Evolutionary conservation across 176 grass and related monocot species (phyloP).

Genomic region (Microstegium vimineum): DNA sequence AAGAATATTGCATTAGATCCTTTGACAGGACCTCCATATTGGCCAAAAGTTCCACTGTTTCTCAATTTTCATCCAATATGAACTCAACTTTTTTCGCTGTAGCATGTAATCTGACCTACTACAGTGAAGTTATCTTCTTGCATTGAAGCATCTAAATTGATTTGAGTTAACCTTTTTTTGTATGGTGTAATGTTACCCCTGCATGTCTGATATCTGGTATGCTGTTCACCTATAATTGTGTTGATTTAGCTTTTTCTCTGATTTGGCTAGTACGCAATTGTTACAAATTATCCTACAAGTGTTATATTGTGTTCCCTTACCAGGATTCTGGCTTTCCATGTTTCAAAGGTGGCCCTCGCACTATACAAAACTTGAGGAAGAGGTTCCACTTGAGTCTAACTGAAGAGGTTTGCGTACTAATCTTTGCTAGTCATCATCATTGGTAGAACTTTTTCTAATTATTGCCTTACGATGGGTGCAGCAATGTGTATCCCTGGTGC

Average conservation of each 20-base stretch:
- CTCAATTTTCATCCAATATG: not conserved
- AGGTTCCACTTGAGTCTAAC: constrained; percentile 95
- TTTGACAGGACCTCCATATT: not conserved
- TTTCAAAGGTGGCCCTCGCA: constrained; percentile 90
- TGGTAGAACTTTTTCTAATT: not conserved
- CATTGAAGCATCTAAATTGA: not conserved
- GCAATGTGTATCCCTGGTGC: constrained; percentile 99
- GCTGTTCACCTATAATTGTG: not conserved
- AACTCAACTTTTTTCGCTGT: not conserved
- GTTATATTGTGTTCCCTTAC: not conserved
- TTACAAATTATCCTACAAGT: constrained; percentile 7
- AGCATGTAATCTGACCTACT: not conserved
- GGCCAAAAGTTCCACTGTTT: not conserved
- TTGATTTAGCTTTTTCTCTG: not conserved
- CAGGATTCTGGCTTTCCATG: constrained; percentile 99
- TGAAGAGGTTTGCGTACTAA: constrained; percentile 70
- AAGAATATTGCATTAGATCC: not conserved
- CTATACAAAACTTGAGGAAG: constrained; percentile 97
- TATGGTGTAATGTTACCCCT: not conserved
- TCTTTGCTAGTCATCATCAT: not conserved
- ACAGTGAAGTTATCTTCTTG: not conserved
- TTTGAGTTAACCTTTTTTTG: not conserved
- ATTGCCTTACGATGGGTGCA: constrained; percentile 41
- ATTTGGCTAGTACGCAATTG: not conserved
- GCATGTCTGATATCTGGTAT: not conserved